Base-by-base conservation (phyloP, 805 yeast genomes). In the Kazachstania bromeliacearum region DNA sequence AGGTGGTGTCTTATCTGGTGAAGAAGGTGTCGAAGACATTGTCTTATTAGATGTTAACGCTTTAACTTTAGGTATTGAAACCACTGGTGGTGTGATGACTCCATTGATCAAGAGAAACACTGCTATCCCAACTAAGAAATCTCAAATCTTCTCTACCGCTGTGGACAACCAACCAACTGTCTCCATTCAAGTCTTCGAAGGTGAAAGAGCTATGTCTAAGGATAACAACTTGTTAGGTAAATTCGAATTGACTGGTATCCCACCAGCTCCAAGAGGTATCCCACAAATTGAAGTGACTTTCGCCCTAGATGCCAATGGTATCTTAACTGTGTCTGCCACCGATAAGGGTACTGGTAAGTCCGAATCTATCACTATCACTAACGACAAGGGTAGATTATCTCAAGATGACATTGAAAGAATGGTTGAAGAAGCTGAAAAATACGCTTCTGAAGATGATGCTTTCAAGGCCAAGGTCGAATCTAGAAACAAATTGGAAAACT, bases 251-350 rank as follows among this genome's bases (percentile, higher is more conserved):
- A 70, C 92, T 50, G 96, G 96, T 66, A 88, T 88, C 50, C 96
- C 96, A 60, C 96, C 96, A 55, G 95, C 96, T 34, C 96, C 96
- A 70, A 87, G 96, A 73, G 96, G 96, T 77, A 92, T 83, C 51
- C 96, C 97, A 61, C 95, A 87, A 72, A 82, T 88, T 53, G 96
- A 88, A 76, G 97, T 88, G 50, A 88, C 96, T 57, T 88, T 88
- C 62, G 96, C 88, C 62, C 70, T 88, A 59, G 97, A 88, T 66
- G 96, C 96, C 51, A 88, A 88, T 68, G 96, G 96, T 73, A 88
- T 88, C 68, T 72, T 88, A 68, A 88, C 87, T 68, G 96, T 88
- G 40, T 79, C 92, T 50, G 96, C 95, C 39, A 70, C 82, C 47
- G 96, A 87, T 60, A 87, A 87, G 71, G 95, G 92, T 57, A 85